These are phyloP conservation scores for Diaporthe nobilis DNA, from an alignment of 2,329 filamentous ascomycete genomes.

Conservation along the genomic window DNA sequence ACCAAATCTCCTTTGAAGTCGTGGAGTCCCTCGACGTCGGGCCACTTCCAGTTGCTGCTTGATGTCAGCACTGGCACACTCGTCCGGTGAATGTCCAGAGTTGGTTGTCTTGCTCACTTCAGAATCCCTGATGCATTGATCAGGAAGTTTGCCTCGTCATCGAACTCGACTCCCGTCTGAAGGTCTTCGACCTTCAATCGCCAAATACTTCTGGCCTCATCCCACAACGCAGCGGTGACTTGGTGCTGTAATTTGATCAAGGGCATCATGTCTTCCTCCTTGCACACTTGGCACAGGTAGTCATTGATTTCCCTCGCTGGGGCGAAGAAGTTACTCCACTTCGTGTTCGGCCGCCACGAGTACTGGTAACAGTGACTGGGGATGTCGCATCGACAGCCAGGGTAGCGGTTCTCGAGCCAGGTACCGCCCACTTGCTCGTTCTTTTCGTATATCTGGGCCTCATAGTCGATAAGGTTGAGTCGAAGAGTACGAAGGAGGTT, in stretches of 20 bases:
- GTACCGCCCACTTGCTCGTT: constrained; percentile 69
- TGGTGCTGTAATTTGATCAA: constrained; percentile 60
- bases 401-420: constrained; percentile 72
- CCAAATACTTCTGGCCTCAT: constrained; percentile 60
- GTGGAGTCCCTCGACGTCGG: constrained; percentile 61
- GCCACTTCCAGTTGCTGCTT: constrained; percentile 66
- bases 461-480: constrained; percentile 57
- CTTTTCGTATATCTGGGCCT: constrained; percentile 69
- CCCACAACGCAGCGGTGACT: constrained; percentile 60
- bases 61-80: constrained; percentile 25
- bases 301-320: constrained; percentile 67
- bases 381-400: constrained; percentile 70
- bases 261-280: constrained; percentile 62
- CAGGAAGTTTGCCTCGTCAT: constrained; percentile 63
- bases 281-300: constrained; percentile 64
- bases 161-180: constrained; percentile 56
- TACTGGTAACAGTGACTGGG: constrained; percentile 75
- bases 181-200: constrained; percentile 57
- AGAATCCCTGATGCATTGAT: constrained; percentile 66
- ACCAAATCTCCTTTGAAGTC: constrained; percentile 63
- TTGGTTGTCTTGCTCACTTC: constrained; percentile 57
- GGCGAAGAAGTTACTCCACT: constrained; percentile 72
- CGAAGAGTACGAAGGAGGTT: constrained; percentile 62
- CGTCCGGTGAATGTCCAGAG: constrained; percentile 8
- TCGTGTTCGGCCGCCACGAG: constrained; percentile 71